Evolutionary conservation across 2,329 filamentous ascomycete species (phyloP), one percentile per base, ranked within the genome.

Genomic region (Exophiala sp.): DNA sequence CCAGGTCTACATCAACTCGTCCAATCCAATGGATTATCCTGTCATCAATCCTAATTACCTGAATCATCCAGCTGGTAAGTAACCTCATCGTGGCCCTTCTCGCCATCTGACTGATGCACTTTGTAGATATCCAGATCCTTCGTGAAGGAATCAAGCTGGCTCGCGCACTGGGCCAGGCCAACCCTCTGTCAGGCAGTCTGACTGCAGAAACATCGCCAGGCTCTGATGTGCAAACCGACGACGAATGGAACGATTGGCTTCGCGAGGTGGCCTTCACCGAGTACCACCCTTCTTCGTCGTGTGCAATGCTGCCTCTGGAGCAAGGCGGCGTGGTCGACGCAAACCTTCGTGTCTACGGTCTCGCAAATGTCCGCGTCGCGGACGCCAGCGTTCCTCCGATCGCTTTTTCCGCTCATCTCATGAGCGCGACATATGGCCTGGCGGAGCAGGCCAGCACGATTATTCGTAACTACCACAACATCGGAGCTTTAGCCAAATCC

Each of bases 271-370:
- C 57, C 35, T 55, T 57, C 33, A 63, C 61, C 9, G 59, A 61
- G 34, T 63, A 43, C 36, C 61, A 63, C 39, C 59, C 61, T 3
- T 57, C 54, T 5, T 59, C 56, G 2, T 77, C 75, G 0, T 73
- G 71, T 45, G 75, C 72, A 57, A 78, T 79, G 75, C 71, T 68
- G 3, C 71, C 73, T 7, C 63, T 67, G 5, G 69, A 72, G 11
- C 51, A 75, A 35, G 63, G 63, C 6, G 76, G 76, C 6, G 76
- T 78, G 20, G 66, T 77, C 1, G 73, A 77, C 48, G 64, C 60
- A 6, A 66, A 65, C 9, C 60, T 78, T 11, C 70, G 68, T 12
- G 77, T 79, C 2, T 72, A 76, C 48, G 76, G 75, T 5, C 63
- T 68, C 1, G 46, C 57, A 2, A 65, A 65, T 20, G 48, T 71